A percentile compares a stretch with the other conserved stretches of the same genome.
phyloP scores from a whole-genome alignment of 257 asterid genomes.

The Orobanche coerulescens region DNA sequence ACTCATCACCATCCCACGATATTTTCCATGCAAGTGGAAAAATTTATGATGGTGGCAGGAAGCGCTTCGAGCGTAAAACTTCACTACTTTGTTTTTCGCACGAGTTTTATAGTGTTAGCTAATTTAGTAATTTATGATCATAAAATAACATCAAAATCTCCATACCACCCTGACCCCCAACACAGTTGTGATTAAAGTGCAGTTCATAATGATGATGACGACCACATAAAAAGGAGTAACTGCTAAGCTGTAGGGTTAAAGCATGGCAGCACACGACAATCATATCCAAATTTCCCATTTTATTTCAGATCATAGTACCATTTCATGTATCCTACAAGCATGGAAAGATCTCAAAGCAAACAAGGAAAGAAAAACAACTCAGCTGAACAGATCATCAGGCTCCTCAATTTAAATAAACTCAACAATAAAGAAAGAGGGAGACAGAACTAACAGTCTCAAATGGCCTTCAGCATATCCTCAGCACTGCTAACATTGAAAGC shows the following conservation, averaged over 20 bases:
- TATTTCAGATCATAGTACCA: slow-evolving; percentile 15
- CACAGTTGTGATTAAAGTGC: too few species aligned
- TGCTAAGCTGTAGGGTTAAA: neutral
- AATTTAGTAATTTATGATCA: too few species aligned
- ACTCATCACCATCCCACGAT: too few species aligned
- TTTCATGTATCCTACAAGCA: slow-evolving; percentile 5
- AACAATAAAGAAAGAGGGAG: slow-evolving; percentile 4
- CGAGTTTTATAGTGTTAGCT: too few species aligned
- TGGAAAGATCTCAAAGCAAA: neutral
- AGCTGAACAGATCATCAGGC: neutral
- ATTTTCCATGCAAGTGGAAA: too few species aligned
- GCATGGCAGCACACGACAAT: neutral
- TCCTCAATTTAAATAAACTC: slow-evolving; percentile 10
- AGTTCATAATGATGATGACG: too few species aligned
- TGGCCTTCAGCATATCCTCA: slow-evolving; percentile 75
- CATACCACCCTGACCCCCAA: too few species aligned
- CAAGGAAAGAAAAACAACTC: slow-evolving; percentile 4
- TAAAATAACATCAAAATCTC: too few species aligned
- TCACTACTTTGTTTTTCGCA: too few species aligned
- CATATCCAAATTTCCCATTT: slow-evolving; percentile 9
- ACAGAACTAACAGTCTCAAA: slow-evolving; percentile 27
- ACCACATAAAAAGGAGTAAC: neutral
- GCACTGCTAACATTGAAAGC: slow-evolving; percentile 98
- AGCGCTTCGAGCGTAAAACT: too few species aligned
- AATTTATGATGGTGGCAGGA: too few species aligned